Evolutionary conservation across 257 asterid genomes (phyloP).

Genomic region (Solanum corneliomulleri): DNA sequence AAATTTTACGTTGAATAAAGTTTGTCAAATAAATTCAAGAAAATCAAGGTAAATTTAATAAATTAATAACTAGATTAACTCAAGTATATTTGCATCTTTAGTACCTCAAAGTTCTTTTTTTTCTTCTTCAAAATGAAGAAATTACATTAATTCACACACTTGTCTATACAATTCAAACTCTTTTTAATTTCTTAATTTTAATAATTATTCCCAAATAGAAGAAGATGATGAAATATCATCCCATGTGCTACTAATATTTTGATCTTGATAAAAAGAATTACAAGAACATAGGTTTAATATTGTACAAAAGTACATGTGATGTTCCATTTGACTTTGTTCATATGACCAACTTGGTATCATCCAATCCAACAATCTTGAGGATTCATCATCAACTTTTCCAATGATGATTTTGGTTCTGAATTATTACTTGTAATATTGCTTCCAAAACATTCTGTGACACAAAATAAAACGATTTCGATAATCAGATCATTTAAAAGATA

Average conservation of each 20-base stretch:
- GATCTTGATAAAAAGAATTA: neutral
- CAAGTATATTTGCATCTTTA: neutral
- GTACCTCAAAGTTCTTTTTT: neutral
- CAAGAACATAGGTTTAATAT: neutral
- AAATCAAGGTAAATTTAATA: neutral
- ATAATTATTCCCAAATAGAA: neutral
- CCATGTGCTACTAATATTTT: neutral
- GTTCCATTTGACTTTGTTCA: constrained; percentile 4
- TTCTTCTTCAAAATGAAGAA: neutral
- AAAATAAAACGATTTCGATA: neutral
- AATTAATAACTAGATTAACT: neutral
- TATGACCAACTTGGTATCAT: constrained; percentile 12
- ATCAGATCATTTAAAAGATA: neutral
- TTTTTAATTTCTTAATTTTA: neutral
- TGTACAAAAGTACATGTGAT: neutral
- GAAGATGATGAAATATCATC: neutral
- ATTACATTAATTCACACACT: neutral
- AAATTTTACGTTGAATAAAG: neutral
- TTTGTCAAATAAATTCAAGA: neutral
- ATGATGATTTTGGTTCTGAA: neutral
- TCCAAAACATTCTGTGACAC: neutral
- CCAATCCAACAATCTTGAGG: constrained; percentile 24
- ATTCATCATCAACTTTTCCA: neutral
- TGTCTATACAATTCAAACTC: neutral
- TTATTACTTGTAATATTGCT: neutral